Percentiles rank a stretch among this genome's conserved stretches.
Conservation (phyloP, 331 rosid genomes). For the Rhamnella rubrinervis region DNA sequence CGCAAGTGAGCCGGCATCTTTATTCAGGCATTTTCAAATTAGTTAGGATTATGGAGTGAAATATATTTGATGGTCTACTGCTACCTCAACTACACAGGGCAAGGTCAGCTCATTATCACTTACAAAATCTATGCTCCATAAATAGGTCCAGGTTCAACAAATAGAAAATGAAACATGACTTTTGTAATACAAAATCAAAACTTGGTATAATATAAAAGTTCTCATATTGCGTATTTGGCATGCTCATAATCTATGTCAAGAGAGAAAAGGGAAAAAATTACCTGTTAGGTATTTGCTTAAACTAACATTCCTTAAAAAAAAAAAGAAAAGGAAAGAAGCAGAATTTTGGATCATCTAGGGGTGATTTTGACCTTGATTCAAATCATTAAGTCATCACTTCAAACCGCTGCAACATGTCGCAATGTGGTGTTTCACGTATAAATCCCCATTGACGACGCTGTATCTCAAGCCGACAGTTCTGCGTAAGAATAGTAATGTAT, state of each 20-base stretch:
- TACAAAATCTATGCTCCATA: background rate
- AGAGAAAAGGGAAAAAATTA: constrained; percentile 22
- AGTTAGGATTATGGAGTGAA: no score
- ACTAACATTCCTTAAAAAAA: constrained; percentile 24
- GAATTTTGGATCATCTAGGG: constrained; percentile 34
- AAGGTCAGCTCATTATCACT: no score
- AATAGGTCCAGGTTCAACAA: background rate
- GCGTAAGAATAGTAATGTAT: constrained; percentile 58
- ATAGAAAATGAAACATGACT: background rate
- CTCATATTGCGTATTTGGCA: no score
- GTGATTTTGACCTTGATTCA: constrained; percentile 34
- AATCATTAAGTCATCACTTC: constrained; percentile 41
- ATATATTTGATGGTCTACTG: no score
- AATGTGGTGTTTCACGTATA: constrained; percentile 76
- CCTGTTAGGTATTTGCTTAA: constrained; percentile 32
- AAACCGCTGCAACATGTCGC: constrained; percentile 67
- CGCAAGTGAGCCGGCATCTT: no score
- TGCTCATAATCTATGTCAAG: no score
- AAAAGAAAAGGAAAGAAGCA: no score
- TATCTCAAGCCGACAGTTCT: constrained; percentile 79
- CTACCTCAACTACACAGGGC: no score
- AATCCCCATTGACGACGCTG: constrained; percentile 94
- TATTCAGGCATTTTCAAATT: no score
- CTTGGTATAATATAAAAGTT: no score
- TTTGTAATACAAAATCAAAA: no score